Evolutionary conservation across 768 basidiomycete species (phyloP), one percentile per base, ranked within the genome.

Genomic region (Hortiboletus flavorubellus): DNA sequence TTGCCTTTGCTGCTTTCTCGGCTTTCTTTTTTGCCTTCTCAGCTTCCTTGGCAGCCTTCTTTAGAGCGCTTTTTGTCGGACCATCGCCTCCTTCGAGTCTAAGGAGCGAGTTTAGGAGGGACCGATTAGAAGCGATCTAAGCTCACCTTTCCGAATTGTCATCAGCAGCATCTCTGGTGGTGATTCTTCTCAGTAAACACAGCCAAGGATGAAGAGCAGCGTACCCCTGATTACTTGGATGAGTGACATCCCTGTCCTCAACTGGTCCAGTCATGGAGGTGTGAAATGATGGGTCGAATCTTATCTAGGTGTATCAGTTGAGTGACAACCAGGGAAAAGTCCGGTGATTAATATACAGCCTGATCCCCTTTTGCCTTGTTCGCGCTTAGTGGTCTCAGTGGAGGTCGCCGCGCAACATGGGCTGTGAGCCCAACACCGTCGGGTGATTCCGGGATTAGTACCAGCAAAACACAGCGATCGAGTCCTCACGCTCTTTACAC

Each of bases 11-110:
- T 7, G 85, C 89, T 63, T 87, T 88, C 70, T 94, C 93, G 41
- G 89, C 90, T 8, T 86, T 87, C 69, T 92, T 94, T 73, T 85
- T 84, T 45, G 87, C 90, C 62, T 98, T 98, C 74, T 94, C 91
- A 12, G 85, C 87, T 45, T 89, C 88, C 72, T 97, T 98, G 33
- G 88, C 88, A 33, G 85, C 84, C 74, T 93, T 94, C 78, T 98
- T 98, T 55, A 93, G 70, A 64, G 95, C 93, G 64, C 78, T 91
- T 76, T 97, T 98, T 52, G 87, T 84, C 8, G 86, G 91, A 12
- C 80, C 88, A 39, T 77, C 72, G 33, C 63, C 71, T 15, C 33
- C 60, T 37, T 66, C 68, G 12, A 44, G 34, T 52, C 68, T 72
- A 56, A 8, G 33, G 49, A 43, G 37, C 18, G 29, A 43, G 56